Evolutionary conservation across 257 asterid species (phyloP).

Genomic region (Solanum etuberosum): DNA sequence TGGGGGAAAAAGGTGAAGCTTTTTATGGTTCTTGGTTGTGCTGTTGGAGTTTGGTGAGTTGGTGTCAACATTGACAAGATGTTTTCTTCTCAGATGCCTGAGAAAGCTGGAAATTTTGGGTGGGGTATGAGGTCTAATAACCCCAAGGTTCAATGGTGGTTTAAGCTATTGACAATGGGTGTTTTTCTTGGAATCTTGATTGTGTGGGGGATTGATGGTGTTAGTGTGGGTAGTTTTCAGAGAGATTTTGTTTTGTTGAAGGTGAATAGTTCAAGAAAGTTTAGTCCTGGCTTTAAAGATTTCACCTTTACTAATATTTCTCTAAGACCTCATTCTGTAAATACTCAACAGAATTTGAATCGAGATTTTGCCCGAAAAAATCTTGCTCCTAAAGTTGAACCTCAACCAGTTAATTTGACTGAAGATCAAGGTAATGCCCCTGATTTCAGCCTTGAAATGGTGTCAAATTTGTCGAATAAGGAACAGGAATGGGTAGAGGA

Average conservation of each 20-base stretch:
- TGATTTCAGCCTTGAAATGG: constrained; percentile 10
- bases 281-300: constrained; percentile 17
- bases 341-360: constrained; percentile 15
- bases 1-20: background rate
- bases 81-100: constrained; percentile 19
- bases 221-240: constrained; percentile 15
- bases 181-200: constrained; percentile 48
- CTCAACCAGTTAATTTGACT: constrained; percentile 1
- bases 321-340: constrained; percentile 1
- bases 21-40: background rate
- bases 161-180: constrained; percentile 42
- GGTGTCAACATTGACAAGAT: background rate
- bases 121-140: constrained; percentile 39
- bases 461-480: constrained; percentile 1
- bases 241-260: constrained; percentile 25
- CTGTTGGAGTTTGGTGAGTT: background rate
- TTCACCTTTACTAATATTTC: constrained; percentile 19
- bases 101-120: constrained; percentile 36
- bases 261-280: constrained; percentile 13
- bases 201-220: constrained; percentile 45
- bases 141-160: constrained; percentile 46
- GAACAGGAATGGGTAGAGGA: background rate
- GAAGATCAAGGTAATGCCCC: background rate
- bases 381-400: constrained; percentile 7
- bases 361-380: constrained; percentile 11